Evolutionary conservation across 768 basidiomycete genomes (phyloP).

Genomic region (Calocera viscosa): DNA sequence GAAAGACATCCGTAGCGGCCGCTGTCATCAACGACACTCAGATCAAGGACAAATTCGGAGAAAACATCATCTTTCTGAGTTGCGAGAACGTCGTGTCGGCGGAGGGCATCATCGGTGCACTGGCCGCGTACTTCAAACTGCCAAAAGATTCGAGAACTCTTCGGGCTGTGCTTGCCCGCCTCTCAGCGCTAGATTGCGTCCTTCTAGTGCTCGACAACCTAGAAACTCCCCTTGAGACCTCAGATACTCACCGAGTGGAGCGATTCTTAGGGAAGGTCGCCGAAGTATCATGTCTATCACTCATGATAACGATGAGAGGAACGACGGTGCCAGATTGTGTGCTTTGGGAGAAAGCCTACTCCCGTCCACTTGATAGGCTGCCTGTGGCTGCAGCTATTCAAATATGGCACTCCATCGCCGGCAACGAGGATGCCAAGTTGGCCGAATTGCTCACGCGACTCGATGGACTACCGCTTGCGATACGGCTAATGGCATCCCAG

Average conservation of each 20-base stretch:
- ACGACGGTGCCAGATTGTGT: neutral
- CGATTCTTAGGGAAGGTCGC: constrained; percentile 22
- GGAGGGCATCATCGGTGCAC: constrained; percentile 21
- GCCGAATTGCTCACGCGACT: neutral
- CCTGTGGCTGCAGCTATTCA: constrained; percentile 18
- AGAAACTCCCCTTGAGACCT: constrained; percentile 31
- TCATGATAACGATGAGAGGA: constrained; percentile 30
- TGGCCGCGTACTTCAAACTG: constrained; percentile 21
- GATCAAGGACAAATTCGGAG: constrained; percentile 21
- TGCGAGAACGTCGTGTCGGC: constrained; percentile 27
- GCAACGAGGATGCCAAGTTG: constrained; percentile 12
- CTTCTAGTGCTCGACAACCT: constrained; percentile 33
- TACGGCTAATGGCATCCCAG: neutral
- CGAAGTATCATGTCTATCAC: constrained; percentile 22
- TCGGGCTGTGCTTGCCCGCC: constrained; percentile 21
- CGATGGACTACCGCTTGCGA: neutral
- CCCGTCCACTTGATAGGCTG: neutral
- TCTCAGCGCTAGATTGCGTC: constrained; percentile 19
- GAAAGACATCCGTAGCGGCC: constrained; percentile 31
- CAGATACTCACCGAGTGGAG: constrained; percentile 19
- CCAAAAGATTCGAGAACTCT: constrained; percentile 18
- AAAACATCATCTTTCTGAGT: constrained; percentile 26
- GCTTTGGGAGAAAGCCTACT: constrained; percentile 5
- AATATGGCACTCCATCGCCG: constrained; percentile 21
- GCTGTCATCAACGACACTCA: constrained; percentile 25